These are phyloP conservation scores for Blastocystis sp. DNA, from an alignment of 352 stramenopile genomes.

Conservation along the genomic window DNA sequence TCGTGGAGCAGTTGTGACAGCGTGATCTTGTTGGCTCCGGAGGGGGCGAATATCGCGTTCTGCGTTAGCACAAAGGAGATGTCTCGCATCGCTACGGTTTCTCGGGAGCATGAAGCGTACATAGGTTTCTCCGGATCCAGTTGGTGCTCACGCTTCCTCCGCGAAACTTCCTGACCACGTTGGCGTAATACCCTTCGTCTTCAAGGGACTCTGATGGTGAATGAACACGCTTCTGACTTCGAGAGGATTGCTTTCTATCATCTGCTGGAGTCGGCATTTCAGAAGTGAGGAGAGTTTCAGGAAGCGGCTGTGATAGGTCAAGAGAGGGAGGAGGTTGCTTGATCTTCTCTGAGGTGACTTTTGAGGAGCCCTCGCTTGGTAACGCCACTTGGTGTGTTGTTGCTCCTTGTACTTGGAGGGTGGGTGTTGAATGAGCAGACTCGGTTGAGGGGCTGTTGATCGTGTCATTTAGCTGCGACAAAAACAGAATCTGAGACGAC, in stretches of 20 bases:
- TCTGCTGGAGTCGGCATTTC: too few species aligned
- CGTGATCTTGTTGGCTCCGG: background rate
- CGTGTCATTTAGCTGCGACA: conserved; percentile 7
- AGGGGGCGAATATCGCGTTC: background rate
- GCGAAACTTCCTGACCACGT: background rate
- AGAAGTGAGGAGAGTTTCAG: too few species aligned
- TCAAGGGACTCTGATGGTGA: background rate
- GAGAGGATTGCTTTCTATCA: too few species aligned
- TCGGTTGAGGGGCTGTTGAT: background rate
- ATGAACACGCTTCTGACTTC: too few species aligned
- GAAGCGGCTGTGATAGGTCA: too few species aligned
- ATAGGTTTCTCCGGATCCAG: background rate
- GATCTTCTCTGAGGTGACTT: background rate
- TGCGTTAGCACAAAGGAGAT: background rate
- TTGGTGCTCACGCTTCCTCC: background rate
- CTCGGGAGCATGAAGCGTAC: background rate
- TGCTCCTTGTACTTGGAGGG: background rate
- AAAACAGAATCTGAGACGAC: conserved; percentile 33
- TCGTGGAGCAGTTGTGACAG: background rate
- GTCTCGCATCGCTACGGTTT: background rate
- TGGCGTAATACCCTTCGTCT: background rate
- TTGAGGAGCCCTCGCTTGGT: background rate
- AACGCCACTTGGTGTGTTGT: background rate
- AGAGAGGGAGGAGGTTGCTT: too few species aligned
- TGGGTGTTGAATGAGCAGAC: background rate